Evolutionary conservation across 805 yeast genomes (phyloP).

Genomic region (Ogataea philodendri): DNA sequence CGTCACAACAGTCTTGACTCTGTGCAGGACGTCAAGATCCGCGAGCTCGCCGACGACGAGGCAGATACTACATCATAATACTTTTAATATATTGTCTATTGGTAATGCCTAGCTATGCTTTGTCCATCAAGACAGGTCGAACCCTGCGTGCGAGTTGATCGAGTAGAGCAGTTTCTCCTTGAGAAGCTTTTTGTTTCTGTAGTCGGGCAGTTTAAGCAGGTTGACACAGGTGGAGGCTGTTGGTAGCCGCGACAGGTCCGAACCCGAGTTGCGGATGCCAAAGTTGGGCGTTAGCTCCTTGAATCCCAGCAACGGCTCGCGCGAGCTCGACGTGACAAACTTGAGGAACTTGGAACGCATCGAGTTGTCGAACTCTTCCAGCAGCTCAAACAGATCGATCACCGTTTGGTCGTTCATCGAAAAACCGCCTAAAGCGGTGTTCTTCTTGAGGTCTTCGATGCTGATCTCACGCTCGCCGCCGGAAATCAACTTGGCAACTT

Average conservation of each 20-base stretch:
- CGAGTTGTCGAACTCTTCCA: slow-evolving; percentile 61
- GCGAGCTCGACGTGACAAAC: slow-evolving; percentile 88
- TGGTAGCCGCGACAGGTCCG: slow-evolving; percentile 60
- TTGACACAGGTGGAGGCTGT: slow-evolving; percentile 94
- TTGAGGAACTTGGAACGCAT: slow-evolving; percentile 68
- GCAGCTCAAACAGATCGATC: slow-evolving; percentile 67
- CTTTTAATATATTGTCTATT: slow-evolving; percentile 1
- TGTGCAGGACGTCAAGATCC: slow-evolving; percentile 13
- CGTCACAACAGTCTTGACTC: slow-evolving; percentile 11
- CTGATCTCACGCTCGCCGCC: slow-evolving; percentile 74
- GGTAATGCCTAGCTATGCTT: background rate
- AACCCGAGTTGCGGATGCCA: slow-evolving; percentile 72
- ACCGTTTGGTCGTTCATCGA: slow-evolving; percentile 57
- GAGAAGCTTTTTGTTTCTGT: slow-evolving; percentile 55
- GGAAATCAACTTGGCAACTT: slow-evolving; percentile 78
- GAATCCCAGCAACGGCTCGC: slow-evolving; percentile 91
- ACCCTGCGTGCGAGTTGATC: slow-evolving; percentile 80
- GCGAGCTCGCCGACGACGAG: slow-evolving; percentile 14
- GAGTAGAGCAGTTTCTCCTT: slow-evolving; percentile 70
- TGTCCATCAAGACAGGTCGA: slow-evolving; percentile 62
- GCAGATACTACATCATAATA: slow-evolving; percentile 1
- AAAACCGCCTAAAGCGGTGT: slow-evolving; percentile 69
- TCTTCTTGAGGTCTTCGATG: slow-evolving; percentile 60
- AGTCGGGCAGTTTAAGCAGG: slow-evolving; percentile 81
- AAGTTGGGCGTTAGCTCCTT: slow-evolving; percentile 69